phyloP scores from a whole-genome alignment of 2,329 filamentous ascomycete genomes.

The Coniochaeta sp. region DNA sequence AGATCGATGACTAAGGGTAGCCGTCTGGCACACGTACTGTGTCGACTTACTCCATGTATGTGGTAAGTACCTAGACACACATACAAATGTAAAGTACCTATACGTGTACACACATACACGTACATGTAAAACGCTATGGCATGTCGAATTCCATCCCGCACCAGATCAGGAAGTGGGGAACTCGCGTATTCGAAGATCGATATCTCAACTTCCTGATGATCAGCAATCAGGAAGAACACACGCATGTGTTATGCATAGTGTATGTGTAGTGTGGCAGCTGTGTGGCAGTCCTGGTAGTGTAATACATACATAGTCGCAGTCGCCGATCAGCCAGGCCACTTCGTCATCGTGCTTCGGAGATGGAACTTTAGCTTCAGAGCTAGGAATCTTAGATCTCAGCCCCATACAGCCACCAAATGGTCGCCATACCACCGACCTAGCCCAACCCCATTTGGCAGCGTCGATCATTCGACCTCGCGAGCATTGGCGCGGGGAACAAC shows the following conservation, averaged over 20 bases:
- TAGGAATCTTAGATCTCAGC: background rate
- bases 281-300: too few species aligned
- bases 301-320: too few species aligned
- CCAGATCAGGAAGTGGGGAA: background rate
- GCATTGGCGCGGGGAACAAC: background rate
- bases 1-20: too few species aligned
- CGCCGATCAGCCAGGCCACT: background rate
- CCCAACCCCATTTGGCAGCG: background rate
- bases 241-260: too few species aligned
- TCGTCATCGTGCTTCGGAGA: background rate
- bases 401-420: background rate
- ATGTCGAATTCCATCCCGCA: background rate
- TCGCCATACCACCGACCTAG: background rate
- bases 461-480: background rate
- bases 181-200: background rate
- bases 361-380: background rate
- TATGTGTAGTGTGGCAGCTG: too few species aligned
- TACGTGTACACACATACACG: too few species aligned
- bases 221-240: background rate
- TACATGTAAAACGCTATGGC: too few species aligned
- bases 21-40: too few species aligned
- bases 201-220: background rate
- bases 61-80: too few species aligned
- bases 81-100: too few species aligned
- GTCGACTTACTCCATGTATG: too few species aligned